These are phyloP conservation scores for Backusella luteola DNA, from an alignment of 192 early-diverging fungal species.

Conservation along the genomic window DNA sequence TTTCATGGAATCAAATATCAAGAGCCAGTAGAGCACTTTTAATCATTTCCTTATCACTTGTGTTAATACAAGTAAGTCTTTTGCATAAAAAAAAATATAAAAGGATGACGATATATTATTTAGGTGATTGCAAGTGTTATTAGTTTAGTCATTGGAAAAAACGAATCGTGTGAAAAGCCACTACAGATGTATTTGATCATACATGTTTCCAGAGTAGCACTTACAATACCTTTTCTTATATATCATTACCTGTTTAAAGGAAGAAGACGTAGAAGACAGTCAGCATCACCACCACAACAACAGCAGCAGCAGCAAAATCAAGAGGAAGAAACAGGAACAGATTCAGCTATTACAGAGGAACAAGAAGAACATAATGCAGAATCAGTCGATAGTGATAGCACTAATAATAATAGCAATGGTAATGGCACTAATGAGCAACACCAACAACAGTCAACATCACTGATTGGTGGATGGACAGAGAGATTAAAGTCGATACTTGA, in stretches of 20 bases:
- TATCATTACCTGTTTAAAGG: constrained; percentile 18
- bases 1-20: constrained; percentile 14
- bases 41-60: neutral
- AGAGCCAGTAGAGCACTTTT: neutral
- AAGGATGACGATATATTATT: neutral
- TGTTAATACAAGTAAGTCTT: constrained; percentile 18
- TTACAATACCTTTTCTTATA: constrained; percentile 11
- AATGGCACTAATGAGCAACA: neutral
- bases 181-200: constrained; percentile 19
- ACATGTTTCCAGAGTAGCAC: constrained; percentile 8
- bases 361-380: neutral
- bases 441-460: neutral
- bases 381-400: neutral
- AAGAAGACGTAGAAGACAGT: neutral
- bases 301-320: neutral
- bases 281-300: neutral
- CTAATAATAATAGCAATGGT: neutral
- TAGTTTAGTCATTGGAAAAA: constrained; percentile 9
- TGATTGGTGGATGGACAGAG: neutral
- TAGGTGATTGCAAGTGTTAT: constrained; percentile 17
- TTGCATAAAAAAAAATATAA: neutral
- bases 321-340: neutral
- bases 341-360: neutral
- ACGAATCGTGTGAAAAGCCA: constrained; percentile 26
- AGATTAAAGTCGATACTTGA: constrained; percentile 57